Percentiles rank a stretch among this genome's conserved stretches.
Evolutionary conservation across 768 basidiomycete species (phyloP).

Genomic region (Rhodotorula paludigena): DNA sequence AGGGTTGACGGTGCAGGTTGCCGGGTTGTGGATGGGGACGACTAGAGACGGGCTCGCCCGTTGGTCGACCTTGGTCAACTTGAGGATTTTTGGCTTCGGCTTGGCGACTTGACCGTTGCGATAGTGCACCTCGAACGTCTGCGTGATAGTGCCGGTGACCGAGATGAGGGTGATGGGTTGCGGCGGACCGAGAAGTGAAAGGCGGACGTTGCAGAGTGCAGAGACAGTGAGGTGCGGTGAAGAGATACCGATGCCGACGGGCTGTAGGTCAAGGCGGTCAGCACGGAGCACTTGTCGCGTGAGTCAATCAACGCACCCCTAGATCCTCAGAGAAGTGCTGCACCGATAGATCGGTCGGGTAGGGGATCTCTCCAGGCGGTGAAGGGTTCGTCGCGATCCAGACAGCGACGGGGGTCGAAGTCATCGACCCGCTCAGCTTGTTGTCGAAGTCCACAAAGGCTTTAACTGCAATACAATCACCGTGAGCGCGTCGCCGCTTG

Average conservation of each 20-base stretch:
- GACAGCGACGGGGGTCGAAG: neutral
- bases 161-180: constrained; percentile 5
- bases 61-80: constrained; percentile 21
- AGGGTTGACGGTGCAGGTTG: neutral
- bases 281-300: too few relatives aligned
- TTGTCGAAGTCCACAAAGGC: constrained; percentile 20
- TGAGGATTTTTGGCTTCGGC: constrained; percentile 3
- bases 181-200: constrained; percentile 21
- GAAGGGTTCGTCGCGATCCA: constrained; percentile 27
- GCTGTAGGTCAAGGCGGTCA: neutral
- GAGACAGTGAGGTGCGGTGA: constrained; percentile 33
- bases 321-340: constrained; percentile 22
- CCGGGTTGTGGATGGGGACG: constrained; percentile 9
- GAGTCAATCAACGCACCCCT: constrained; percentile 5
- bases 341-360: constrained; percentile 9
- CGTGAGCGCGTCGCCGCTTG: too few relatives aligned
- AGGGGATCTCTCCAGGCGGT: constrained; percentile 15
- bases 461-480: constrained; percentile 29
- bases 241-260: constrained; percentile 25
- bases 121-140: constrained; percentile 15
- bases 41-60: neutral
- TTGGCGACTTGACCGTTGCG: neutral
- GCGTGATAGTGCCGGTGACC: constrained; percentile 17
- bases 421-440: neutral
- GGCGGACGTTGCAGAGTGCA: constrained; percentile 19